phyloP scores from a whole-genome alignment of 108 stramenopile species.

The Fragilaria crotonensis region DNA sequence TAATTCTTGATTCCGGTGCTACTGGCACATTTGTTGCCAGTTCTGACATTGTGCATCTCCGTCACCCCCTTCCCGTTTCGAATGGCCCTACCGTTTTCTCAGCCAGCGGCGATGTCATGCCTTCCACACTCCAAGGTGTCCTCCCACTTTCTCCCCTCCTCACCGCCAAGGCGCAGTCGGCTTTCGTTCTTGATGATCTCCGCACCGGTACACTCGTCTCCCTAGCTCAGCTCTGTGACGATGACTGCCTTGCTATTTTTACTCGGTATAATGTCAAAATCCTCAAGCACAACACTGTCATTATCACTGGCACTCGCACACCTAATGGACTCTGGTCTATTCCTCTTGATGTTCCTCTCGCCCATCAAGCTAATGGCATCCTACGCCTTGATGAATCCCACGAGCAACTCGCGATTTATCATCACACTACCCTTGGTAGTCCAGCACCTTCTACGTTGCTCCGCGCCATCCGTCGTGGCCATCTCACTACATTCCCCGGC shows the following conservation, averaged over 20 bases:
- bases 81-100: not conserved
- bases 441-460: not conserved
- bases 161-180: not conserved
- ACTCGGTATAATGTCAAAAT: slow-evolving; percentile 1
- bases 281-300: not conserved
- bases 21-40: not conserved
- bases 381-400: not conserved
- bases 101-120: not conserved
- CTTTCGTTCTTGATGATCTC: not conserved
- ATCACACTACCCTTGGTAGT: slow-evolving; percentile 1
- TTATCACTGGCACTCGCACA: not conserved
- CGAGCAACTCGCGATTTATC: not conserved
- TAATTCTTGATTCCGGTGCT: not conserved
- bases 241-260: slow-evolving; percentile 10
- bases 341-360: not conserved
- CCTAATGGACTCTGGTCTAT: slow-evolving; percentile 4
- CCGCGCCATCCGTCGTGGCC: not conserved
- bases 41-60: not conserved
- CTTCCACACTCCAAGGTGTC: not conserved
- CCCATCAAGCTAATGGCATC: not conserved
- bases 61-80: not conserved
- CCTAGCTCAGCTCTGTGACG: slow-evolving; percentile 15
- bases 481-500: not conserved
- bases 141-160: not conserved
- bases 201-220: not conserved